Conservation (phyloP, 257 asterid species). For the Ilex asprella region DNA sequence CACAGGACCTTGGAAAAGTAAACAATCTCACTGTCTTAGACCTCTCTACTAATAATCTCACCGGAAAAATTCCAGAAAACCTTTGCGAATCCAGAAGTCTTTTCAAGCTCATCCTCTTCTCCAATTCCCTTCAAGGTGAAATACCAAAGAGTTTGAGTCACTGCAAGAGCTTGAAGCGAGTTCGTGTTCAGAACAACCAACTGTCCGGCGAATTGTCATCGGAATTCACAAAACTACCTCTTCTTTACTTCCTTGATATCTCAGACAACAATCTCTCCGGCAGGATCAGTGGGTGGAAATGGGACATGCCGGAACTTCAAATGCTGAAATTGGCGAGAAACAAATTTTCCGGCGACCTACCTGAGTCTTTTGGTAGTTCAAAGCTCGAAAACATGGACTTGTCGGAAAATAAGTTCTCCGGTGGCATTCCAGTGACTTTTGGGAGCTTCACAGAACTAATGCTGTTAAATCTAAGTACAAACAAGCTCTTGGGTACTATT, state of each 20-base stretch:
- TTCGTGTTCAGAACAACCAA: constrained; percentile 58
- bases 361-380: constrained; percentile 44
- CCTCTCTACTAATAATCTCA: constrained; percentile 69
- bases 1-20: constrained; percentile 43
- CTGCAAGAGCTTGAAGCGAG: constrained; percentile 63
- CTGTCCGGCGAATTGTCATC: constrained; percentile 44
- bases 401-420: constrained; percentile 51
- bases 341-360: constrained; percentile 42
- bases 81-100: constrained; percentile 46
- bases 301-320: constrained; percentile 77
- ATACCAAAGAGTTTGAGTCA: constrained; percentile 42
- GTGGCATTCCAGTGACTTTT: constrained; percentile 37
- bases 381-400: constrained; percentile 64
- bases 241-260: constrained; percentile 63
- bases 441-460: constrained; percentile 45
- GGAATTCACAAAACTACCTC: constrained; percentile 48
- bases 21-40: constrained; percentile 69
- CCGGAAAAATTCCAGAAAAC: constrained; percentile 55
- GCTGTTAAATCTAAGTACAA: constrained; percentile 43
- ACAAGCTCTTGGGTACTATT: constrained; percentile 52
- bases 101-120: constrained; percentile 71
- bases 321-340: constrained; percentile 67
- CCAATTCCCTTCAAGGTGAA: constrained; percentile 57
- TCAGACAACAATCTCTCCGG: constrained; percentile 56
- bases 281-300: constrained; percentile 31